phyloP scores from a whole-genome alignment of 1,284 basidiomycete species.

The Meripilus lineatus region DNA sequence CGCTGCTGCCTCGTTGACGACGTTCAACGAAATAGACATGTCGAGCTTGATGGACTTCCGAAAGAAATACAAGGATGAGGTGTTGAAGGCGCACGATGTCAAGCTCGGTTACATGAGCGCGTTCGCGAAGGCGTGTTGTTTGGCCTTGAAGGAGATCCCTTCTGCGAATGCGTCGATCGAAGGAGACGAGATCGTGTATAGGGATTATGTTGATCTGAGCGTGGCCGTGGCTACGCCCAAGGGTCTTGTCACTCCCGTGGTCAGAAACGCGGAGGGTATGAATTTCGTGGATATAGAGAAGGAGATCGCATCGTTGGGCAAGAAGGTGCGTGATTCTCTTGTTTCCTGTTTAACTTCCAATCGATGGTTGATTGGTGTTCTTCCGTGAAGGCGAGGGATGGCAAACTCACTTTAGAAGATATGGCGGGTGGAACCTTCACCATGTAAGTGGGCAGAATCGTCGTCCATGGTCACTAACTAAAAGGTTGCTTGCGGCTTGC shows the following conservation, averaged over 20 bases:
- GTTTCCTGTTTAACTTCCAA: neutral
- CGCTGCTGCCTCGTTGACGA: slow-evolving; percentile 93
- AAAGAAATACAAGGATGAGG: slow-evolving; percentile 90
- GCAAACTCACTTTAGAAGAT: slow-evolving; percentile 93
- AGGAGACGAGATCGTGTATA: slow-evolving; percentile 92
- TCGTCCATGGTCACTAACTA: too few relatives aligned
- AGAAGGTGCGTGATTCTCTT: slow-evolving; percentile 58
- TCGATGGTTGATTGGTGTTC: slow-evolving; percentile 1
- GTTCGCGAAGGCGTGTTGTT: slow-evolving; percentile 84
- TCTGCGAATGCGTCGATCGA: slow-evolving; percentile 96
- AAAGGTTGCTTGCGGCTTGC: too few relatives aligned
- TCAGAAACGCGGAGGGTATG: slow-evolving; percentile 87
- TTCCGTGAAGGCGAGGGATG: slow-evolving; percentile 75
- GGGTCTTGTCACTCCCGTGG: slow-evolving; percentile 94
- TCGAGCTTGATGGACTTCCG: slow-evolving; percentile 92
- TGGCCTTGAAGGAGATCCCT: slow-evolving; percentile 92
- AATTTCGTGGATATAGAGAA: slow-evolving; percentile 90
- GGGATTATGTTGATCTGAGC: slow-evolving; percentile 91
- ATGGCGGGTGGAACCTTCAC: slow-evolving; percentile 98
- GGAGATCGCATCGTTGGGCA: slow-evolving; percentile 86
- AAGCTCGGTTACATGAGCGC: slow-evolving; percentile 99
- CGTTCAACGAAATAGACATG: slow-evolving; percentile 99
- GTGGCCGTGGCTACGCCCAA: slow-evolving; percentile 98
- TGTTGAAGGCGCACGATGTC: slow-evolving; percentile 91
- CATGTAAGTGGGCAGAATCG: slow-evolving; percentile 72